These are phyloP conservation scores for Quercus tomentella DNA, from an alignment of 331 rosid genomes.

Conservation along the genomic window DNA sequence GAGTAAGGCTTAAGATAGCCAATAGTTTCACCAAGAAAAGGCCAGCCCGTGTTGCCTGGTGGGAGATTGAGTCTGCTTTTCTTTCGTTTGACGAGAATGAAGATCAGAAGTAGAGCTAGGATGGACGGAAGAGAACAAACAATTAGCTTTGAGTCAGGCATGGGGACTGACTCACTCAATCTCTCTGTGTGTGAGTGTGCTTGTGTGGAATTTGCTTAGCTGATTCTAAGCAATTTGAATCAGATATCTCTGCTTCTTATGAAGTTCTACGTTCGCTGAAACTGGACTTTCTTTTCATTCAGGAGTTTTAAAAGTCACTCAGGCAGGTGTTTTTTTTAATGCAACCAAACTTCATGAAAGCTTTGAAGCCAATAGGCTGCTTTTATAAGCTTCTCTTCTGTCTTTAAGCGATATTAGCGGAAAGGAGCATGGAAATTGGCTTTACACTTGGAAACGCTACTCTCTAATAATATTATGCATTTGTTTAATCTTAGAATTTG, in stretches of 20 bases:
- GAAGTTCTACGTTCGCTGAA: constrained; percentile 3
- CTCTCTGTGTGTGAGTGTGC: background rate
- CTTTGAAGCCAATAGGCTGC: constrained; percentile 32
- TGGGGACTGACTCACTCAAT: constrained; percentile 29
- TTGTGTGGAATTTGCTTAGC: background rate
- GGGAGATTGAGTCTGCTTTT: constrained; percentile 67
- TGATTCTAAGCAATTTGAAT: constrained; percentile 12
- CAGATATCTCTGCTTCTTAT: constrained; percentile 15
- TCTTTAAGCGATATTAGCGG: constrained; percentile 31
- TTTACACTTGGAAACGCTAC: constrained; percentile 39
- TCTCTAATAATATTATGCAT: constrained; percentile 8
- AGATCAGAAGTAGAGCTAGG: constrained; percentile 46
- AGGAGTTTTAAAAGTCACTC: constrained; percentile 16
- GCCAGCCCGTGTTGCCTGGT: constrained; percentile 96
- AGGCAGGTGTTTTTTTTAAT: constrained; percentile 19
- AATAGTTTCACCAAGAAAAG: constrained; percentile 81
- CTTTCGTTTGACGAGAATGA: constrained; percentile 55
- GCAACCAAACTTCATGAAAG: constrained; percentile 21
- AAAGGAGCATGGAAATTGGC: constrained; percentile 39
- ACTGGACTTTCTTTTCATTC: constrained; percentile 28
- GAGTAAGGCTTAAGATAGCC: constrained; percentile 79
- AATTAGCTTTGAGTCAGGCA: constrained; percentile 52
- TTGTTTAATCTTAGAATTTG: constrained; percentile 5
- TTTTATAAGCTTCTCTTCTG: constrained; percentile 45
- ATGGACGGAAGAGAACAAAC: constrained; percentile 56